Percentiles rank a stretch among this genome's conserved stretches.
Conservation (phyloP, 345 rosid genomes). For the Brassica rapa region DNA sequence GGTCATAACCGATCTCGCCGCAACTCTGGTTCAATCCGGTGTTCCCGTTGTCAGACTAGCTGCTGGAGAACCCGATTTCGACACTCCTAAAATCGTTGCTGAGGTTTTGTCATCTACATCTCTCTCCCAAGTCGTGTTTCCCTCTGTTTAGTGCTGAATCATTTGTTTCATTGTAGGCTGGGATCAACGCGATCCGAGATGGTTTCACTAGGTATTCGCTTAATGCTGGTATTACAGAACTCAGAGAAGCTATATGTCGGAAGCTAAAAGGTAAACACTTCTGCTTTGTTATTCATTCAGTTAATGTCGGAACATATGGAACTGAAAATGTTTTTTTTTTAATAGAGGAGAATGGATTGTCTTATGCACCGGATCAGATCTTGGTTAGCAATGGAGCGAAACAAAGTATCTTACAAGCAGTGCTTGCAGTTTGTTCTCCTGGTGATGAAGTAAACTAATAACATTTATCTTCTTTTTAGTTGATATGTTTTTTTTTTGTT, state of each 20-base stretch:
- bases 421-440: constrained; percentile 87
- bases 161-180: constrained; percentile 53
- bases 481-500: neutral
- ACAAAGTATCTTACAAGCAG: constrained; percentile 78
- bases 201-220: constrained; percentile 66
- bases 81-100: constrained; percentile 72
- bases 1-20: constrained; percentile 87
- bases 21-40: constrained; percentile 87
- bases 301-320: neutral
- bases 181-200: constrained; percentile 84
- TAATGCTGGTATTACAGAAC: constrained; percentile 83
- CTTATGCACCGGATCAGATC: constrained; percentile 81
- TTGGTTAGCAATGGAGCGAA: constrained; percentile 97
- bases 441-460: constrained; percentile 80
- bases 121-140: neutral
- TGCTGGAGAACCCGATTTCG: constrained; percentile 98
- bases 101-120: constrained; percentile 50
- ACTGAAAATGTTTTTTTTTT: neutral
- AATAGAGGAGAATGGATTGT: constrained; percentile 83
- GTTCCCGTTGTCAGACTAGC: constrained; percentile 86
- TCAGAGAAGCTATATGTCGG: constrained; percentile 80
- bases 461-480: neutral
- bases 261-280: constrained; percentile 67
- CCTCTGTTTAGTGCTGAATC: constrained; percentile 13
- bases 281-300: neutral